Evolutionary conservation across 139 green algal genomes (phyloP).

Genomic region (Choricystis sp.): DNA sequence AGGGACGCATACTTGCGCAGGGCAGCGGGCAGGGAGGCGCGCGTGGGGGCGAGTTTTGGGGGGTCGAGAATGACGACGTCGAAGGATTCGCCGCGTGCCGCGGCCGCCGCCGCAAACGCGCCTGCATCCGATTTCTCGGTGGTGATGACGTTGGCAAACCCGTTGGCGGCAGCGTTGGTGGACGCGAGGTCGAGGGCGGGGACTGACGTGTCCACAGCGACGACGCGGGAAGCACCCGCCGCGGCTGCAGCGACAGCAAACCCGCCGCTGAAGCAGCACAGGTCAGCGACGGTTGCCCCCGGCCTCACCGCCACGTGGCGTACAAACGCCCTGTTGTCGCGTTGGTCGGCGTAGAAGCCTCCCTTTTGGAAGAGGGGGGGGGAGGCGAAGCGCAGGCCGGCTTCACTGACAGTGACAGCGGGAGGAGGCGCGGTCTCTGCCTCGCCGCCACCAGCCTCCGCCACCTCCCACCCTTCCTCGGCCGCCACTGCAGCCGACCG

Average conservation of each 20-base stretch:
- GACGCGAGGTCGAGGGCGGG: conserved; percentile 38
- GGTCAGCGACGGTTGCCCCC: conserved; percentile 53
- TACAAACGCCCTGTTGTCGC: conserved; percentile 58
- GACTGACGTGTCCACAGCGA: conserved; percentile 9
- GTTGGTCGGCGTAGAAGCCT: conserved; percentile 69
- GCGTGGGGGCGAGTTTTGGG: conserved; percentile 80
- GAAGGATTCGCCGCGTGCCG: conserved; percentile 21
- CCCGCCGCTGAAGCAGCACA: conserved; percentile 78
- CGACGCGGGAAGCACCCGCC: conserved; percentile 40
- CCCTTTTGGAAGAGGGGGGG: conserved; percentile 46
- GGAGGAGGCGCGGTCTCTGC: neutral
- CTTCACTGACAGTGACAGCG: conserved; percentile 28
- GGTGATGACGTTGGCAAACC: conserved; percentile 15
- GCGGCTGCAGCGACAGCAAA: conserved; percentile 37
- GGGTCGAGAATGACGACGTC: conserved; percentile 90
- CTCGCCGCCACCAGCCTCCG: conserved; percentile 3
- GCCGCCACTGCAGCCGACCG: conserved; percentile 31
- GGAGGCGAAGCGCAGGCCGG: conserved; percentile 22
- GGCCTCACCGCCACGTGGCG: conserved; percentile 16
- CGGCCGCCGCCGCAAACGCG: conserved; percentile 18
- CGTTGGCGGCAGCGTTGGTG: conserved; percentile 61
- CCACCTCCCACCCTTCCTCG: conserved; percentile 33
- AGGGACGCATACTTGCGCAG: conserved; percentile 27
- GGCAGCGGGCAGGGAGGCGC: conserved; percentile 24
- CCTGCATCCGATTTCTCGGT: conserved; percentile 48